A percentile compares a stretch with the other conserved stretches of the same genome.
phyloP scores from a whole-genome alignment of 2,329 filamentous ascomycete species.

The Ceratocystiopsis minuta region DNA sequence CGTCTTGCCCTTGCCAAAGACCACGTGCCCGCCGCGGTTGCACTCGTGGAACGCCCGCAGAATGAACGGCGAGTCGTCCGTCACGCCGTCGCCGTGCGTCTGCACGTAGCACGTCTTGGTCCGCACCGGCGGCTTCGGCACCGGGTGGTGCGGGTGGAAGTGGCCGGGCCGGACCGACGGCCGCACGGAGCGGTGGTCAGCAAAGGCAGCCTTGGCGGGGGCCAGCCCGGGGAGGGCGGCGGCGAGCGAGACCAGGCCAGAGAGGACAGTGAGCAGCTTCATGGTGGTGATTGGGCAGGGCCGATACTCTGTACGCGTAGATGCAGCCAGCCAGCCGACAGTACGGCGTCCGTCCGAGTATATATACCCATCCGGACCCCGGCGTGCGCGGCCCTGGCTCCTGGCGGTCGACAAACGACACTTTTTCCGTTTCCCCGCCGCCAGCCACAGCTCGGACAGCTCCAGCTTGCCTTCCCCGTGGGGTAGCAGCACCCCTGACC shows the following conservation, averaged over 20 bases:
- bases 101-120: constrained; percentile 36
- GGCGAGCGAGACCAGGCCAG: constrained; percentile 8
- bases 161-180: constrained; percentile 8
- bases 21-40: constrained; percentile 42
- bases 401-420: too few relatives aligned
- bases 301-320: too few relatives aligned
- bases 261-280: constrained; percentile 9
- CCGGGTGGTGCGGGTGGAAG: constrained; percentile 11
- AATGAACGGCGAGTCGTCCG: constrained; percentile 25
- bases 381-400: too few relatives aligned
- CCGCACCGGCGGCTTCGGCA: constrained; percentile 12
- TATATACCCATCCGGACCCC: too few relatives aligned
- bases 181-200: constrained; percentile 7
- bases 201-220: not conserved
- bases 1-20: constrained; percentile 28
- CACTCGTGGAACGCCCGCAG: constrained; percentile 36
- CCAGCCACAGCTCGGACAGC: too few relatives aligned
- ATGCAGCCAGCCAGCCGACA: too few relatives aligned
- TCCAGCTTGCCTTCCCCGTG: too few relatives aligned
- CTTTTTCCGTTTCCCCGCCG: too few relatives aligned
- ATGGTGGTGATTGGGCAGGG: constrained; percentile 6
- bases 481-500: too few relatives aligned
- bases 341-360: too few relatives aligned
- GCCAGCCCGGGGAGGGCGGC: constrained; percentile 1
- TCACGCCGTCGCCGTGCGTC: constrained; percentile 26